phyloP scores from a whole-genome alignment of 2,329 filamentous ascomycete species.

The Clathrospora elynae region DNA sequence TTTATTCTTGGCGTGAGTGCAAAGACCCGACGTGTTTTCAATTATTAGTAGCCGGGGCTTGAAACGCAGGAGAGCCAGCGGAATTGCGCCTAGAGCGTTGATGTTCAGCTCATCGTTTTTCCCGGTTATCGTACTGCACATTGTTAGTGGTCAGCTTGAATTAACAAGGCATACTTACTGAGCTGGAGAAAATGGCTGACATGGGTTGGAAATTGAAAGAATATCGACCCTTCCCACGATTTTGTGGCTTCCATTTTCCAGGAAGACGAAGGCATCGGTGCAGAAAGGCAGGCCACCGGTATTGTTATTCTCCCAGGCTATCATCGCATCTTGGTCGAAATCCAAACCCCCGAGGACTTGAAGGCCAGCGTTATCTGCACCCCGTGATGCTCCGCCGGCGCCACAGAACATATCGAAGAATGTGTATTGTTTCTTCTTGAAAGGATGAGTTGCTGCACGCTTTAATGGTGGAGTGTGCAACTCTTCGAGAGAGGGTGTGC shows the following conservation, averaged over 20 bases:
- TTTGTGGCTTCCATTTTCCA: background rate
- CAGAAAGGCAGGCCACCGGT: slow-evolving; percentile 9
- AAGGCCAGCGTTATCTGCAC: slow-evolving; percentile 25
- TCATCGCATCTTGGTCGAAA: slow-evolving; percentile 26
- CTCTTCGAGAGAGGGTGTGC: slow-evolving; percentile 8
- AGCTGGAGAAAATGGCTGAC: slow-evolving; percentile 19
- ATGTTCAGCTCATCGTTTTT: slow-evolving; percentile 30
- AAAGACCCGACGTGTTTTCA: slow-evolving; percentile 25
- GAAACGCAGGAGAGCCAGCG: slow-evolving; percentile 13
- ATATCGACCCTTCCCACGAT: slow-evolving; percentile 14
- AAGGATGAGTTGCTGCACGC: background rate
- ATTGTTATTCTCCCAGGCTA: slow-evolving; percentile 23
- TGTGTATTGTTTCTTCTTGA: slow-evolving; percentile 1
- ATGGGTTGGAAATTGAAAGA: slow-evolving; percentile 28
- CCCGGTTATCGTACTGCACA: slow-evolving; percentile 16
- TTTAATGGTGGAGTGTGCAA: background rate
- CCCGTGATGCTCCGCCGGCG: slow-evolving; percentile 28
- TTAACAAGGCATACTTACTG: slow-evolving; percentile 21
- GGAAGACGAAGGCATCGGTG: slow-evolving; percentile 26
- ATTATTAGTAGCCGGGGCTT: slow-evolving; percentile 26
- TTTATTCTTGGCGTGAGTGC: slow-evolving; percentile 10
- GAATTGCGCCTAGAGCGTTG: slow-evolving; percentile 25
- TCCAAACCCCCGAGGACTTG: slow-evolving; percentile 22
- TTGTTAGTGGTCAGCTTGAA: slow-evolving; percentile 4
- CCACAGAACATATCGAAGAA: slow-evolving; percentile 32